These are phyloP conservation scores for Trebouxiophyceae sp. DNA, from an alignment of 163 green algal species.

Conservation along the genomic window DNA sequence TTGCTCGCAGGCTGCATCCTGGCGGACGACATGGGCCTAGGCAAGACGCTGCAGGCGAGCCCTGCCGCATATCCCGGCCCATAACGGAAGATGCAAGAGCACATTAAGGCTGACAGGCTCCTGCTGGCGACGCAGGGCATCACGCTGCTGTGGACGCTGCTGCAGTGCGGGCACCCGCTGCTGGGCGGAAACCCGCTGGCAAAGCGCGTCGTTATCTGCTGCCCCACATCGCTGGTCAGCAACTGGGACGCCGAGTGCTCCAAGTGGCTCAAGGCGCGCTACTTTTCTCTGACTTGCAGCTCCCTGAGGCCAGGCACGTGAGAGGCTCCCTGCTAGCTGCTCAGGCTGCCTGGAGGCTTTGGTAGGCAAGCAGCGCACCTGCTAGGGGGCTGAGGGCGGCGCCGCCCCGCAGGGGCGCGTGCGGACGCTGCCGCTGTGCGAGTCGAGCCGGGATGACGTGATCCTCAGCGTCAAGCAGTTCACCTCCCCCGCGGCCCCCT, in stretches of 20 bases:
- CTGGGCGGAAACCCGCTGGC: slow-evolving; percentile 63
- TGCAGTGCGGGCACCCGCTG: slow-evolving; percentile 38
- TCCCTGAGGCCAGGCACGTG: too few relatives aligned
- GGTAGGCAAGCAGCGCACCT: too few relatives aligned
- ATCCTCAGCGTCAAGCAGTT: slow-evolving; percentile 66
- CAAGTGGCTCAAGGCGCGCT: slow-evolving; percentile 96
- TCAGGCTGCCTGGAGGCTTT: too few relatives aligned
- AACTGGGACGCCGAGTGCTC: slow-evolving; percentile 96
- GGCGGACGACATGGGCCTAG: slow-evolving; percentile 97
- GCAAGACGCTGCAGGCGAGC: slow-evolving; percentile 76
- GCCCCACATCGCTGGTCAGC: slow-evolving; percentile 90
- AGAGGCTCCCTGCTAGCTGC: too few relatives aligned
- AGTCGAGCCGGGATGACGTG: slow-evolving; percentile 83
- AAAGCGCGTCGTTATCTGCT: slow-evolving; percentile 89
- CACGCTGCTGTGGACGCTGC: slow-evolving; percentile 91
- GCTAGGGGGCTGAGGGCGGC: neutral
- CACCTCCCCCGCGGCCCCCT: slow-evolving; percentile 44
- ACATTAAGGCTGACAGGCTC: too few relatives aligned
- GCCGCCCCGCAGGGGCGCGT: slow-evolving; percentile 50
- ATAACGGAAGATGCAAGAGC: too few relatives aligned
- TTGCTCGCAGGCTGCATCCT: slow-evolving; percentile 85
- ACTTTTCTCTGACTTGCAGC: too few relatives aligned
- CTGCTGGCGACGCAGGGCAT: slow-evolving; percentile 85
- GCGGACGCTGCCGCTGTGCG: slow-evolving; percentile 76
- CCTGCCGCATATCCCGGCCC: neutral